Evolutionary conservation across 352 stramenopile genomes (phyloP).

Genomic region (Pythium monospermum): DNA sequence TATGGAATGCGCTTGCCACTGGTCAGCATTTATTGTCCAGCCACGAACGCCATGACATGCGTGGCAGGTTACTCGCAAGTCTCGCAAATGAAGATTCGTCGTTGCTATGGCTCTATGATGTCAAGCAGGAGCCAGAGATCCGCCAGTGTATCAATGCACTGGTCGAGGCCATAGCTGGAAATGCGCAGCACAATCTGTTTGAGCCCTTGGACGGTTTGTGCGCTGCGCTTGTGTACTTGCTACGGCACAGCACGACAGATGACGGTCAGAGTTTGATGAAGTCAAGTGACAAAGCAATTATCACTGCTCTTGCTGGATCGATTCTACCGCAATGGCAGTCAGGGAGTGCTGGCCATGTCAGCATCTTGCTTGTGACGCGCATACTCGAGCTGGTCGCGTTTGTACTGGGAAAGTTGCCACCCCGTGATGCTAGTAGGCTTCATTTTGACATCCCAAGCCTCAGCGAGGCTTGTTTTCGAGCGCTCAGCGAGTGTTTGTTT

Average conservation of each 20-base stretch:
- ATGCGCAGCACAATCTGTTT: neutral
- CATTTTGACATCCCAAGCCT: too few relatives aligned
- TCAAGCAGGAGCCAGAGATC: neutral
- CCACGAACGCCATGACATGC: neutral
- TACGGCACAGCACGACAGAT: neutral
- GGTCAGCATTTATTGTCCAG: neutral
- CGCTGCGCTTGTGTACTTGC: neutral
- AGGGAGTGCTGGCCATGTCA: too few relatives aligned
- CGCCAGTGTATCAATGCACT: neutral
- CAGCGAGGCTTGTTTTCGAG: neutral
- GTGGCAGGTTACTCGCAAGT: neutral
- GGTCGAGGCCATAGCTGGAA: neutral
- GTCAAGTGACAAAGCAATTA: too few relatives aligned
- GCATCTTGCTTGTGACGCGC: too few relatives aligned
- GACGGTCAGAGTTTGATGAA: too few relatives aligned
- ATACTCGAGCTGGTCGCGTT: too few relatives aligned
- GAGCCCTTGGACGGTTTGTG: neutral
- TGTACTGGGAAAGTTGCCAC: too few relatives aligned
- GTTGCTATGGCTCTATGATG: neutral
- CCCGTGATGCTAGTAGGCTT: too few relatives aligned
- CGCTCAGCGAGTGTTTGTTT: slow-evolving; percentile 3
- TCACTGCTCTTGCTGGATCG: too few relatives aligned
- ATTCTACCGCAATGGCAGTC: too few relatives aligned
- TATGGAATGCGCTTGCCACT: neutral
- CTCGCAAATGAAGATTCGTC: neutral